These are phyloP conservation scores for Tetrapisispora namnaoensis DNA, from an alignment of 805 yeast species.

Conservation along the genomic window DNA sequence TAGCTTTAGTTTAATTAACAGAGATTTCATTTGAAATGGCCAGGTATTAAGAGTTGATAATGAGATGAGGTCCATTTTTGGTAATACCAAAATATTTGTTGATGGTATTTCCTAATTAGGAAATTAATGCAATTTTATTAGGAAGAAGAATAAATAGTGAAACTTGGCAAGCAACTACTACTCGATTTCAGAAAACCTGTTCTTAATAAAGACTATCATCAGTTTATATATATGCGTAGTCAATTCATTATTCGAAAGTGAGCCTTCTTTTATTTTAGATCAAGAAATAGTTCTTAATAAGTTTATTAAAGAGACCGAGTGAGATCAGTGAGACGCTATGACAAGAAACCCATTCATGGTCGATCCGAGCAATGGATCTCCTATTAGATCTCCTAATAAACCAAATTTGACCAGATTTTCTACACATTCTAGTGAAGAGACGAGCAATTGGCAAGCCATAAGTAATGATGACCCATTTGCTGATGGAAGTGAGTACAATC, in stretches of 20 bases:
- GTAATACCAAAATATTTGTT: not conserved
- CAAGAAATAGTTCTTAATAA: too few species aligned
- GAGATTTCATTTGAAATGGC: not conserved
- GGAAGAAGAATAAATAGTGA: not conserved
- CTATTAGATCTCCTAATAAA: constrained; percentile 19
- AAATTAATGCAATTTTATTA: not conserved
- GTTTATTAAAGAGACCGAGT: not conserved
- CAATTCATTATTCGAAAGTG: too few species aligned
- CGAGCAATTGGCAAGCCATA: not conserved
- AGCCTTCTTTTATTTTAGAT: too few species aligned
- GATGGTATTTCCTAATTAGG: constrained; percentile 1
- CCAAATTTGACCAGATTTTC: constrained; percentile 20
- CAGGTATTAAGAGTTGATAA: not conserved
- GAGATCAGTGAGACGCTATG: constrained; percentile 10
- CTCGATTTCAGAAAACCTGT: too few species aligned
- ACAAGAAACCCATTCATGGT: constrained; percentile 29
- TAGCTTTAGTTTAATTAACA: too few species aligned
- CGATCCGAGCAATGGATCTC: constrained; percentile 23
- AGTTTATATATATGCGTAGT: not conserved
- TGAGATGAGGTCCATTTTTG: not conserved
- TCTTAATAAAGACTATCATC: too few species aligned
- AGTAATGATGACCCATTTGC: constrained; percentile 5
- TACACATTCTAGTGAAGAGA: constrained; percentile 2
- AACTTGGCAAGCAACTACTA: not conserved
- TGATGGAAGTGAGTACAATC: constrained; percentile 16